These are phyloP conservation scores for Claviceps sp. DNA, from an alignment of 2,329 filamentous ascomycete genomes.

Conservation along the genomic window DNA sequence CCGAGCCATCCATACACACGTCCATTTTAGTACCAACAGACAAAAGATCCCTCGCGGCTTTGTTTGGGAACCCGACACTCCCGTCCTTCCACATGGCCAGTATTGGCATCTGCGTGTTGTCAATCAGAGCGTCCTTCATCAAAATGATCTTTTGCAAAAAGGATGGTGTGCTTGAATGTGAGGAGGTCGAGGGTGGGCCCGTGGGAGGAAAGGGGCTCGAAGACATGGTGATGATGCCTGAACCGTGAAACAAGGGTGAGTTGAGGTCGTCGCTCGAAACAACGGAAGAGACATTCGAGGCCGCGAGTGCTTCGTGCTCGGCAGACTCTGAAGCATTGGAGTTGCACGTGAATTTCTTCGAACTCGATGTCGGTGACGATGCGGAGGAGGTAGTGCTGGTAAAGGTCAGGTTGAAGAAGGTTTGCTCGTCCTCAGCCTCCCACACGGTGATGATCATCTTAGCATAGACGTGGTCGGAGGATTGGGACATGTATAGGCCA, in stretches of 20 bases:
- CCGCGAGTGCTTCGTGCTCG: conserved; percentile 29
- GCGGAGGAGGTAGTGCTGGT: conserved; percentile 41
- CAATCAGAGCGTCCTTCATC: conserved; percentile 65
- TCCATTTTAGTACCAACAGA: conserved; percentile 26
- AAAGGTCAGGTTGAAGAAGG: conserved; percentile 63
- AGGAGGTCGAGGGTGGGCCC: conserved; percentile 46
- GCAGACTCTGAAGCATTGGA: conserved; percentile 30
- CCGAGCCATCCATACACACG: conserved; percentile 30
- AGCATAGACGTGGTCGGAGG: conserved; percentile 37
- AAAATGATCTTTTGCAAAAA: conserved; percentile 58
- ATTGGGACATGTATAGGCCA: conserved; percentile 20
- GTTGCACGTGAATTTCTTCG: conserved; percentile 25
- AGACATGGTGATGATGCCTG: conserved; percentile 38
- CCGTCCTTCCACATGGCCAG: conserved; percentile 73
- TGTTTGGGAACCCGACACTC: conserved; percentile 60
- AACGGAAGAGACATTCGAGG: conserved; percentile 32
- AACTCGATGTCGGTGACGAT: conserved; percentile 15
- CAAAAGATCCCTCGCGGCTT: conserved; percentile 44
- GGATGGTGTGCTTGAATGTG: conserved; percentile 45
- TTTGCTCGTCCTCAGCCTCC: conserved; percentile 51
- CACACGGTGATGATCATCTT: conserved; percentile 69
- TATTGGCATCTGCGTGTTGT: conserved; percentile 61
- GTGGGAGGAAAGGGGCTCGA: conserved; percentile 51
- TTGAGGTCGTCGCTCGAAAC: conserved; percentile 34
- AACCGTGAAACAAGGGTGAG: conserved; percentile 35